Evolutionary conservation across 2,329 filamentous ascomycete genomes (phyloP).

Genomic region (Sphaerulina populicola): DNA sequence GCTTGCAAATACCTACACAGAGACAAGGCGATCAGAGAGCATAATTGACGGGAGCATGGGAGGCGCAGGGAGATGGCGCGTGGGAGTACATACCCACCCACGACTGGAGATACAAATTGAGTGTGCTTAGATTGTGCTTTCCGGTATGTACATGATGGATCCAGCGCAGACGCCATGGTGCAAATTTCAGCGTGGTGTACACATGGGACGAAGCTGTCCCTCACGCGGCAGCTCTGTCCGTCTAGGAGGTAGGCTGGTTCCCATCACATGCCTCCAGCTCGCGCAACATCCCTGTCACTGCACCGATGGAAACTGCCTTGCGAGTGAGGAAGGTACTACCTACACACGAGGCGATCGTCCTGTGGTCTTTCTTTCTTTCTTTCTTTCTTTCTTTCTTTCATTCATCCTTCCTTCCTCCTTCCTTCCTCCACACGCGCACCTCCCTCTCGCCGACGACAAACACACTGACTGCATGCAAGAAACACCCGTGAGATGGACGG

Average conservation of each 20-base stretch:
- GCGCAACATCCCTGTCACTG: no score
- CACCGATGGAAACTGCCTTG: no score
- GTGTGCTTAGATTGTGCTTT: background rate
- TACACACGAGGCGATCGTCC: no score
- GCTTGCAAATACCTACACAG: constrained; percentile 1
- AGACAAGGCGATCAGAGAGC: constrained; percentile 1
- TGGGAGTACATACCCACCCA: constrained; percentile 5
- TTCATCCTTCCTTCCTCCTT: background rate
- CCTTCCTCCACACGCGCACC: background rate
- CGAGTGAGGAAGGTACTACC: no score
- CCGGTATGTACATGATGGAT: background rate
- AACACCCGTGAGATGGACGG: constrained; percentile 3
- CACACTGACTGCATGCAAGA: background rate
- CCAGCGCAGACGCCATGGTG: background rate
- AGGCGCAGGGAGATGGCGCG: constrained; percentile 3
- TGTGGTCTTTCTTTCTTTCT: no score
- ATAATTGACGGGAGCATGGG: background rate
- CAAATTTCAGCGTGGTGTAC: constrained; percentile 3
- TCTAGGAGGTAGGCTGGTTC: no score
- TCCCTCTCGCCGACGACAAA: background rate
- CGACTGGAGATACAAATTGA: background rate
- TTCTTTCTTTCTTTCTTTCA: no score
- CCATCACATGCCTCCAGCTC: no score
- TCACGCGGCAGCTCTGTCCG: no score
- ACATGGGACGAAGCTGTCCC: background rate